Evolutionary conservation across 192 early-diverging fungal species (phyloP).

Genomic region (Chytriomyces hyalinus): DNA sequence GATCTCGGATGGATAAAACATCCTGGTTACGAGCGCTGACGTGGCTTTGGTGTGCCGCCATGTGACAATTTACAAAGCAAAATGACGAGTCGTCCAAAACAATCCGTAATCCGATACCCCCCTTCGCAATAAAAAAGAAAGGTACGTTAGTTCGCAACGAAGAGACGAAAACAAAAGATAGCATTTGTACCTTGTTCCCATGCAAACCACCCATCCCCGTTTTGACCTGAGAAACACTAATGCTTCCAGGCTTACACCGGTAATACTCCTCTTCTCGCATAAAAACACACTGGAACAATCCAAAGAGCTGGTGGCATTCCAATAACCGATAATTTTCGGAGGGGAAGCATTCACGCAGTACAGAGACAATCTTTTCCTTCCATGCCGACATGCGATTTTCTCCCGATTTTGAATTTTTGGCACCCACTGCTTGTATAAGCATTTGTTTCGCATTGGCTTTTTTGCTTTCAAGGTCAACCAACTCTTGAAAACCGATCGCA

Average conservation of each 20-base stretch:
- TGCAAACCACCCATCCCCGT: conserved; percentile 87
- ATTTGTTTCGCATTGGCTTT: conserved; percentile 45
- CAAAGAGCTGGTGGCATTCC: conserved; percentile 83
- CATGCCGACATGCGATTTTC: conserved; percentile 81
- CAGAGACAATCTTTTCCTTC: conserved; percentile 74
- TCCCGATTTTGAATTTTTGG: background rate
- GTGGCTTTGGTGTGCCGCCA: conserved; percentile 85
- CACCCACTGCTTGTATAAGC: conserved; percentile 1
- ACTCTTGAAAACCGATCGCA: conserved; percentile 84
- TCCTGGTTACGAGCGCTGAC: conserved; percentile 76
- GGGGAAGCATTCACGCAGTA: conserved; percentile 61
- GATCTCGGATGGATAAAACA: conserved; percentile 70
- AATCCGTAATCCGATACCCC: conserved; percentile 76
- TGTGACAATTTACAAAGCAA: conserved; percentile 85
- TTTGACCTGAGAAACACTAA: conserved; percentile 68
- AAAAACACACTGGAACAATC: conserved; percentile 89
- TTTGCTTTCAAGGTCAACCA: conserved; percentile 75
- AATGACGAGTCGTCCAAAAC: conserved; percentile 79
- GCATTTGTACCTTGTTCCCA: conserved; percentile 81
- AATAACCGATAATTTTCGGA: conserved; percentile 63
- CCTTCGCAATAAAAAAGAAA: conserved; percentile 49
- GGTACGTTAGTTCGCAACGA: background rate
- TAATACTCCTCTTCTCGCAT: conserved; percentile 64
- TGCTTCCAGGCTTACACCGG: conserved; percentile 62
- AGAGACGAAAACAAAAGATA: conserved; percentile 9